phyloP scores from a whole-genome alignment of 164 flowering plant species.

The Malania oleifera region DNA sequence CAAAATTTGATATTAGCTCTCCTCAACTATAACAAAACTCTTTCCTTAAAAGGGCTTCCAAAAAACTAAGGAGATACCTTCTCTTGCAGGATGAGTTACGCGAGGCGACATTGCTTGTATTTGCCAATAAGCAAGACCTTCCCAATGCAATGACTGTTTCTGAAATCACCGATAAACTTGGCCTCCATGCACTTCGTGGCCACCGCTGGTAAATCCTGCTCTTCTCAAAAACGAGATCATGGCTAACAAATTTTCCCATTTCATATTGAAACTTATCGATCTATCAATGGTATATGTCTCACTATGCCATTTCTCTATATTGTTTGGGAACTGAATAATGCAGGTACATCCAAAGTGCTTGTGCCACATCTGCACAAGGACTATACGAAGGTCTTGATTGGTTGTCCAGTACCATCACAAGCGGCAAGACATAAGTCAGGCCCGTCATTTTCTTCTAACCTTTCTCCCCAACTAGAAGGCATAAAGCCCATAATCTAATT shows the following conservation, averaged over 20 bases:
- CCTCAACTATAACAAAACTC: too few relatives aligned
- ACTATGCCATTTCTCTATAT: too few relatives aligned
- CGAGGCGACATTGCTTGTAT: constrained; percentile 35
- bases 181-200: constrained; percentile 35
- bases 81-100: constrained; percentile 38
- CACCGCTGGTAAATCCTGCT: constrained; percentile 30
- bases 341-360: constrained; percentile 44
- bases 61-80: background rate
- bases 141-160: constrained; percentile 44
- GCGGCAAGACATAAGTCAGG: constrained; percentile 21
- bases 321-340: background rate
- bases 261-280: too few relatives aligned
- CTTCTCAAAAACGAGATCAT: too few relatives aligned
- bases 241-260: too few relatives aligned
- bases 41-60: too few relatives aligned
- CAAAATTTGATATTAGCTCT: too few relatives aligned
- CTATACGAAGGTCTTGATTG: constrained; percentile 50
- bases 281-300: too few relatives aligned
- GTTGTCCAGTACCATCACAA: constrained; percentile 38
- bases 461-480: too few relatives aligned
- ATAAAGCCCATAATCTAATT: background rate
- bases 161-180: constrained; percentile 50
- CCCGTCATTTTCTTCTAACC: background rate
- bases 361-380: constrained; percentile 42
- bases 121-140: constrained; percentile 55